These are phyloP conservation scores for Citrullus amarus DNA, from an alignment of 306 rosid genomes.

Conservation along the genomic window DNA sequence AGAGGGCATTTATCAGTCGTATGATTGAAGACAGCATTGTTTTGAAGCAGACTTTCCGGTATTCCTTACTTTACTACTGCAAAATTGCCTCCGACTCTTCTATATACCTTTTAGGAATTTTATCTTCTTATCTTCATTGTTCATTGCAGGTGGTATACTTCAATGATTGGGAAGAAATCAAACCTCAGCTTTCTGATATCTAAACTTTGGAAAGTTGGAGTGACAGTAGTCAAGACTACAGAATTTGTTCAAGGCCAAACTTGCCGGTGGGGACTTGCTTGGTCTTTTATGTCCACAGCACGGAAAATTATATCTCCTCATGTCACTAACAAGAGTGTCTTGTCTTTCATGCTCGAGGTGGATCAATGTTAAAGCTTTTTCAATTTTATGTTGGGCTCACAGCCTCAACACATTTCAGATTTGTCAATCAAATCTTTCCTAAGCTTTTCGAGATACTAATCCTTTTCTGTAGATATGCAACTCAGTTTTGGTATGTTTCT, in stretches of 20 bases:
- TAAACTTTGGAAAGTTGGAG: conserved; percentile 78
- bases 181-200: conserved; percentile 42
- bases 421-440: neutral
- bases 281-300: conserved; percentile 69
- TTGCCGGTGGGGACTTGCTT: conserved; percentile 82
- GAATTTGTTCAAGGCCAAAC: conserved; percentile 89
- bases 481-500: conserved; percentile 8
- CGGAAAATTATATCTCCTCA: conserved; percentile 32
- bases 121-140: conserved; percentile 1
- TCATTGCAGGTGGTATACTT: conserved; percentile 69
- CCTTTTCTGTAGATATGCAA: neutral
- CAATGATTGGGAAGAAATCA: conserved; percentile 63
- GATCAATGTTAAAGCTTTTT: neutral
- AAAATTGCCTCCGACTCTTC: neutral
- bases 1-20: conserved; percentile 62
- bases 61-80: conserved; percentile 6
- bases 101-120: neutral
- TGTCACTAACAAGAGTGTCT: conserved; percentile 36
- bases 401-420: neutral
- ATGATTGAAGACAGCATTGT: conserved; percentile 61
- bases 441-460: neutral
- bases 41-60: conserved; percentile 56
- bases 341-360: conserved; percentile 59
- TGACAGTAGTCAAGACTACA: conserved; percentile 64
- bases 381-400: neutral